These are phyloP conservation scores for Glycine soja DNA, from an alignment of 306 rosid species.

Conservation along the genomic window DNA sequence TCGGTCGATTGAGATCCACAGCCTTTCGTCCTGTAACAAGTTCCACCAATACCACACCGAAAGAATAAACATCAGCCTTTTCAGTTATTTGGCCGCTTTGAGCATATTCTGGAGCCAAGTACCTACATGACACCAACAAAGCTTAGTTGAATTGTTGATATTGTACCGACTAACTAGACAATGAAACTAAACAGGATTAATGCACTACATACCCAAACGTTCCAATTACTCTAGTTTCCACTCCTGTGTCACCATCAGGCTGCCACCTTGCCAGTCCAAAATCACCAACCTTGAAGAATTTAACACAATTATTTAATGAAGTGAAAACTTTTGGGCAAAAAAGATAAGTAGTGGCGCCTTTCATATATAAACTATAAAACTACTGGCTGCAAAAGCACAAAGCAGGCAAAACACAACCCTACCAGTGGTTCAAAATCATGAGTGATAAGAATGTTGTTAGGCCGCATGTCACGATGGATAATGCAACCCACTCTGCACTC, in stretches of 20 bases:
- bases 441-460: slow-evolving; percentile 97
- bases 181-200: slow-evolving; percentile 19
- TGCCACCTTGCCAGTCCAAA: slow-evolving; percentile 99
- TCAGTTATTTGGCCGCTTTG: slow-evolving; percentile 99
- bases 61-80: slow-evolving; percentile 95
- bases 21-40: slow-evolving; percentile 95
- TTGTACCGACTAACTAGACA: background rate
- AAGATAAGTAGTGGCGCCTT: slow-evolving; percentile 1
- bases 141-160: slow-evolving; percentile 33
- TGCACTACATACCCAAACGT: slow-evolving; percentile 79
- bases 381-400: background rate
- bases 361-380: background rate
- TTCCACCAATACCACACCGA: slow-evolving; percentile 95
- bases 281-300: slow-evolving; percentile 85
- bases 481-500: slow-evolving; percentile 99
- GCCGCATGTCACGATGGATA: slow-evolving; percentile 98
- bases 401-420: slow-evolving; percentile 13
- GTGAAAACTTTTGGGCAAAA: background rate
- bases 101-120: slow-evolving; percentile 98
- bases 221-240: slow-evolving; percentile 96
- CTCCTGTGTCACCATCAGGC: slow-evolving; percentile 93
- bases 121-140: slow-evolving; percentile 58
- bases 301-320: slow-evolving; percentile 5
- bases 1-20: slow-evolving; percentile 87
- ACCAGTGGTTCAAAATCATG: slow-evolving; percentile 99